Conservation (phyloP, 345 rosid species). For the Acer campestre region DNA sequence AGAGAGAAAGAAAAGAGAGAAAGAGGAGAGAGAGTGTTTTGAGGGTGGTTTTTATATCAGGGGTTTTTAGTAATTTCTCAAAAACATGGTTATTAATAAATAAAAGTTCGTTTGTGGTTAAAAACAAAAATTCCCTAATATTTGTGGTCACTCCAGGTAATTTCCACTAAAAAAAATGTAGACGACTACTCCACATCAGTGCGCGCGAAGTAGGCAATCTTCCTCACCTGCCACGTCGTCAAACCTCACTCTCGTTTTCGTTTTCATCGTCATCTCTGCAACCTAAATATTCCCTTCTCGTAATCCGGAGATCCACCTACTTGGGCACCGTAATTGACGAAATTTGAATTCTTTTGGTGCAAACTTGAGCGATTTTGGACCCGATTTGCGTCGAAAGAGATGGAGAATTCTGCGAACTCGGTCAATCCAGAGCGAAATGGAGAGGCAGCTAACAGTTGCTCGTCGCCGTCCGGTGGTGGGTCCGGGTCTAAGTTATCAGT, state of each 20-base stretch:
- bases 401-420: slow-evolving; percentile 25
- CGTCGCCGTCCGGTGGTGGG: slow-evolving; percentile 5
- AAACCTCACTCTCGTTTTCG: not conserved
- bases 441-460: slow-evolving; percentile 16
- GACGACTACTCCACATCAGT: not conserved
- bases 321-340: not conserved
- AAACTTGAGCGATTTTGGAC: not conserved
- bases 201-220: not conserved
- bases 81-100: no score
- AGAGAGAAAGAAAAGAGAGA: no score
- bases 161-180: no score
- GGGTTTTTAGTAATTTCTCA: no score
- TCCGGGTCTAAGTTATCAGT: slow-evolving; percentile 37
- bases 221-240: not conserved
- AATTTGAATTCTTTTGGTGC: not conserved
- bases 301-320: not conserved
- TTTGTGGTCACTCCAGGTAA: no score
- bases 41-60: no score
- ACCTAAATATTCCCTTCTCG: not conserved
- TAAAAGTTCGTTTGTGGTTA: no score
- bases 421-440: slow-evolving; percentile 26
- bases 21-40: no score
- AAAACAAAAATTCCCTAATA: no score
- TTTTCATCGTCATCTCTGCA: not conserved
- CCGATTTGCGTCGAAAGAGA: slow-evolving; percentile 8